Evolutionary conservation across 2,329 filamentous ascomycete species (phyloP).

Genomic region (Juglanconis sp.): DNA sequence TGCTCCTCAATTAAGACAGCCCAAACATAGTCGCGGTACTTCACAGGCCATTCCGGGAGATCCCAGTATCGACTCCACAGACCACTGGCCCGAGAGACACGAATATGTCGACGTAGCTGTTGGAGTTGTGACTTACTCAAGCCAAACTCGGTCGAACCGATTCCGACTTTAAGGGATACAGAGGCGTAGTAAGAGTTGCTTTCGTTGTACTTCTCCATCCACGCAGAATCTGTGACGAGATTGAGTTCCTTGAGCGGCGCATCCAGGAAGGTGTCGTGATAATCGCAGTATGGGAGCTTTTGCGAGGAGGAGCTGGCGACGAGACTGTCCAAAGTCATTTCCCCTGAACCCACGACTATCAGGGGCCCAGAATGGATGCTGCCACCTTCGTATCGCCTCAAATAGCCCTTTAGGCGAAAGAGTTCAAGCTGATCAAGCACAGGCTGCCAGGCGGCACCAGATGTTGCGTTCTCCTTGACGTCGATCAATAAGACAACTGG

Average conservation of each 20-base stretch:
- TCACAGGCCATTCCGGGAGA: conserved; percentile 54
- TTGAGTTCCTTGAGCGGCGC: conserved; percentile 51
- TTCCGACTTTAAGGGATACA: conserved; percentile 46
- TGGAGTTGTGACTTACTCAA: neutral
- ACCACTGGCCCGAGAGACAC: neutral
- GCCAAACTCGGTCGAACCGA: neutral
- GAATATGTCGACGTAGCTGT: neutral
- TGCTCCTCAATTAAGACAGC: conserved; percentile 50
- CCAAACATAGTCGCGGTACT: conserved; percentile 54
- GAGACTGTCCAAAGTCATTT: conserved; percentile 22
- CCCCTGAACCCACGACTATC: conserved; percentile 67
- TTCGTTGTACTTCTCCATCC: conserved; percentile 35
- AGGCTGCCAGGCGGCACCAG: conserved; percentile 52
- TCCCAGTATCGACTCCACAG: conserved; percentile 53
- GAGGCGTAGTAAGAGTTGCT: conserved; percentile 66
- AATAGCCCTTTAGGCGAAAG: conserved; percentile 54
- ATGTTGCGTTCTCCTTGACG: conserved; percentile 66
- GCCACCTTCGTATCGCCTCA: conserved; percentile 51
- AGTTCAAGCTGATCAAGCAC: conserved; percentile 56
- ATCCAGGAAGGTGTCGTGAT: conserved; percentile 60
- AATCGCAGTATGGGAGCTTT: neutral
- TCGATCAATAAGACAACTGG: conserved; percentile 64
- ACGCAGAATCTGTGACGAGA: neutral
- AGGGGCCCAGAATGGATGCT: conserved; percentile 52
- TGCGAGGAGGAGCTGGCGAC: neutral